These are phyloP conservation scores for Neophaeococcomyces mojaviensis DNA, from an alignment of 2,329 filamentous ascomycete genomes.

Conservation along the genomic window DNA sequence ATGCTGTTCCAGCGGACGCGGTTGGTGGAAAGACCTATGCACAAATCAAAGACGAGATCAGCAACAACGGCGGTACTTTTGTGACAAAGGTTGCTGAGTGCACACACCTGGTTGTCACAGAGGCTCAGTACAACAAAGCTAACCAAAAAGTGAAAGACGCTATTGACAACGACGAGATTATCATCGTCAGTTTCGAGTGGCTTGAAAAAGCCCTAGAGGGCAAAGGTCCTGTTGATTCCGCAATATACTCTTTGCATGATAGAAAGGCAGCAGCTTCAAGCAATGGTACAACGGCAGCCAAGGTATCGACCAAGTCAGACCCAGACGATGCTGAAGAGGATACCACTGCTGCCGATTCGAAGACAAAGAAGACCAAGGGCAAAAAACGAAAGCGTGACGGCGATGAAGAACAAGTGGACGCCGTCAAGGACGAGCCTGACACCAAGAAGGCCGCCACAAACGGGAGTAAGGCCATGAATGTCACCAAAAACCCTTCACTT, in stretches of 20 bases:
- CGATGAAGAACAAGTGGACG: constrained; percentile 11
- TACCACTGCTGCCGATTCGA: neutral
- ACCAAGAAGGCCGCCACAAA: constrained; percentile 9
- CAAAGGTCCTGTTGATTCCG: neutral
- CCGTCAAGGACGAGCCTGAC: constrained; percentile 8
- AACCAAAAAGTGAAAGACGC: constrained; percentile 4
- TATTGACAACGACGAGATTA: neutral
- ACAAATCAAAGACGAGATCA: constrained; percentile 2
- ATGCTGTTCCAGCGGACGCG: neutral
- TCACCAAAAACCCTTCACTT: constrained; percentile 36
- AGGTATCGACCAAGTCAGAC: too few relatives aligned
- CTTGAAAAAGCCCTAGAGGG: constrained; percentile 5
- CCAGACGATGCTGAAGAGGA: neutral
- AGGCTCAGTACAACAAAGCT: constrained; percentile 4
- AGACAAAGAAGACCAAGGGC: constrained; percentile 3
- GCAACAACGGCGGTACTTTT: constrained; percentile 1
- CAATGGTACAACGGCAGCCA: too few relatives aligned
- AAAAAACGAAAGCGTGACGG: constrained; percentile 11
- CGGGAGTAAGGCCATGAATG: constrained; percentile 21
- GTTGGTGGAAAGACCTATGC: neutral
- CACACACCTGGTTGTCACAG: constrained; percentile 5
- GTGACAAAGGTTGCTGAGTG: constrained; percentile 6
- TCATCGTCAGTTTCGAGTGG: constrained; percentile 9
- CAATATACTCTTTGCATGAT: constrained; percentile 1
- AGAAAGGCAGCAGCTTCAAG: neutral